Base-by-base conservation (phyloP, 2,329 filamentous ascomycete genomes). In the Mollisia scopiformis region DNA sequence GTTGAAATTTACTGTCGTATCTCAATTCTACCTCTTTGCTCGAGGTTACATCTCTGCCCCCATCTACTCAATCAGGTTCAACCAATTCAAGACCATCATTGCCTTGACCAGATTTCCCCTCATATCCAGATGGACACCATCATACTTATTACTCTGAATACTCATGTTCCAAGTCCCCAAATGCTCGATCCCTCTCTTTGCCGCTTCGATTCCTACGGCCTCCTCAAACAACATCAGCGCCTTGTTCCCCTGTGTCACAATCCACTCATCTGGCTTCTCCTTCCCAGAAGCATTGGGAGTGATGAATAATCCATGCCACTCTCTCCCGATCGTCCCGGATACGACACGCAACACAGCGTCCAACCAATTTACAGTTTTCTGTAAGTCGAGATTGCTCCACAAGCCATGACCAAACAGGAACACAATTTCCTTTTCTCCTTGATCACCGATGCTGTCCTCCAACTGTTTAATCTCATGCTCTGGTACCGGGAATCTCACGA, bases 91-190 rank as follows among this genome's bases (percentile, higher is more conserved):
- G 37, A 80, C 75, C 75, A 79, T 80, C 78, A 80, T 81, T 5
- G 78, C 78, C 69, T 81, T 81, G 51, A 80, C 68, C 62, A 81
- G 64, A 69, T 81, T 82, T 1, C 79, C 79, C 57, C 71, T 76
- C 72, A 81, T 72, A 66, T 81, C 78, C 58, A 81, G 70, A 70
- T 81, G 78, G 51, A 81, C 79, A 3, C 78, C 78, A 70, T 82
- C 79, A 66, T 78, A 80, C 62, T 78, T 75, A 25, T 73, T 77
- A n/a, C 74, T 75, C 66, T 81, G 79, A 57, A 81, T 76, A 62
- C 77, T 80, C 78, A 80, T 81, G 63, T 81, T 82, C 78, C 79
- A 82, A 31, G 79, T 81, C 10, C 80, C 79, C 37, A 82, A 68
- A 67, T 79, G 76, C 60, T 81, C 79, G 21, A 81, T 68, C 1